A percentile compares a stretch with the other conserved stretches of the same genome.
phyloP scores from a whole-genome alignment of 2,329 filamentous ascomycete genomes.

The Alternaria alternata region DNA sequence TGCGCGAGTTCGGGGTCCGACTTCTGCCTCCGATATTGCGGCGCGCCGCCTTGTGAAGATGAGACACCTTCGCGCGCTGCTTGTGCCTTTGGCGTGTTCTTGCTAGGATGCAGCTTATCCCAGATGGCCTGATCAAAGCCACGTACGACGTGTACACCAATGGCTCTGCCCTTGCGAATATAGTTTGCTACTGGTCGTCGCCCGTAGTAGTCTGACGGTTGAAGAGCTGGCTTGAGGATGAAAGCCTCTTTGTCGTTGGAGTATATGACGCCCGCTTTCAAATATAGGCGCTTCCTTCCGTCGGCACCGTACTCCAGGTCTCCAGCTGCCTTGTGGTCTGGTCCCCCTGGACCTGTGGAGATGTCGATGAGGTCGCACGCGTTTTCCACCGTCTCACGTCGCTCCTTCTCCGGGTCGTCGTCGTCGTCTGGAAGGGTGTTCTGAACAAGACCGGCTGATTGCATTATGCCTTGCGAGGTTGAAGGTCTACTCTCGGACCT shows the following conservation, averaged over 20 bases:
- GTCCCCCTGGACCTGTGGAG: constrained; percentile 54
- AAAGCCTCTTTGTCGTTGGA: constrained; percentile 80
- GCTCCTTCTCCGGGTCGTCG: constrained; percentile 55
- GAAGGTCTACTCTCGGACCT: constrained; percentile 56
- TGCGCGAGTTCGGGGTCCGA: constrained; percentile 67
- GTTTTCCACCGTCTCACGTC: constrained; percentile 53
- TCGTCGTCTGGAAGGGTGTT: constrained; percentile 46
- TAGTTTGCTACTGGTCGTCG: constrained; percentile 79
- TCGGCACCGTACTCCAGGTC: constrained; percentile 52
- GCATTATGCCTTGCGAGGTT: constrained; percentile 47
- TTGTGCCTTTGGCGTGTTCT: constrained; percentile 50
- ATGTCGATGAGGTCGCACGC: constrained; percentile 60
- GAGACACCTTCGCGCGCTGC: constrained; percentile 57
- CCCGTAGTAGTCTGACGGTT: constrained; percentile 85
- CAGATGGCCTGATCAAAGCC: constrained; percentile 84
- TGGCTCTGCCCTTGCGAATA: constrained; percentile 80
- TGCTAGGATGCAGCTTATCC: constrained; percentile 73
- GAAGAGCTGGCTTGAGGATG: constrained; percentile 83
- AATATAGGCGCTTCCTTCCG: constrained; percentile 67
- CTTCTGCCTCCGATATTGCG: constrained; percentile 51
- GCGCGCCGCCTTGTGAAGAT: constrained; percentile 54
- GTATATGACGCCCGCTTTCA: constrained; percentile 85
- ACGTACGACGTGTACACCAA: constrained; percentile 87
- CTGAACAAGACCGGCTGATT: constrained; percentile 40
- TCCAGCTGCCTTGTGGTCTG: constrained; percentile 59